phyloP scores from a whole-genome alignment of 2,329 filamentous ascomycete genomes.

The Trichoderma harzianum region DNA sequence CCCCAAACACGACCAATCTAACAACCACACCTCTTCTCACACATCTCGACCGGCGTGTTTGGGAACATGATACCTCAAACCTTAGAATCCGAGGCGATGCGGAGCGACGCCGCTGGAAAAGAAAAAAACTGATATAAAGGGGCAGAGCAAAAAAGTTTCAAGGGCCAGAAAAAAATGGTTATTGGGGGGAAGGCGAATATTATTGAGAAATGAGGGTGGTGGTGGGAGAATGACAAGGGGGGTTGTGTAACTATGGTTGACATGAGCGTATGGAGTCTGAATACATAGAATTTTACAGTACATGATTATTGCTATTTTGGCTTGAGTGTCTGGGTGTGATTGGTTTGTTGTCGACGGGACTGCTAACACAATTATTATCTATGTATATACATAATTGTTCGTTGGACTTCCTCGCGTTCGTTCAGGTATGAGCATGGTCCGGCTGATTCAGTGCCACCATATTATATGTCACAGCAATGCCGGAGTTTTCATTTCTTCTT shows the following conservation, averaged over 20 bases:
- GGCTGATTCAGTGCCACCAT: background rate
- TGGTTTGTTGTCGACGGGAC: background rate
- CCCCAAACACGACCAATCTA: conserved; percentile 14
- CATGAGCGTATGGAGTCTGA: conserved; percentile 16
- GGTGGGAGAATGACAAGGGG: background rate
- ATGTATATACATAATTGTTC: background rate
- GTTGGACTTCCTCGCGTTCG: background rate
- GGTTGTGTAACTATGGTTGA: conserved; percentile 3
- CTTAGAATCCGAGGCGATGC: conserved; percentile 5
- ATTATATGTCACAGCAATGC: background rate
- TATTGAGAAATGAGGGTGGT: background rate
- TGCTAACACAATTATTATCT: background rate
- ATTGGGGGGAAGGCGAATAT: background rate
- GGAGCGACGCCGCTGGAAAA: conserved; percentile 6
- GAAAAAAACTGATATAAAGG: background rate
- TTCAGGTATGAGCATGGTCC: background rate
- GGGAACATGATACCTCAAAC: conserved; percentile 17
- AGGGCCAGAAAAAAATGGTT: background rate
- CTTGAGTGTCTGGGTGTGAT: background rate
- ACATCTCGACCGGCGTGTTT: conserved; percentile 13
- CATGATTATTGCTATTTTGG: background rate
- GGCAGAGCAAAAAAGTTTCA: background rate
- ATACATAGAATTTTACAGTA: conserved; percentile 14
- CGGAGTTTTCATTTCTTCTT: background rate
- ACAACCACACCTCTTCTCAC: conserved; percentile 5